Evolutionary conservation across 2,329 filamentous ascomycete genomes (phyloP), one percentile per base, ranked within the genome.

Genomic region (Tolypocladium pustulatum): DNA sequence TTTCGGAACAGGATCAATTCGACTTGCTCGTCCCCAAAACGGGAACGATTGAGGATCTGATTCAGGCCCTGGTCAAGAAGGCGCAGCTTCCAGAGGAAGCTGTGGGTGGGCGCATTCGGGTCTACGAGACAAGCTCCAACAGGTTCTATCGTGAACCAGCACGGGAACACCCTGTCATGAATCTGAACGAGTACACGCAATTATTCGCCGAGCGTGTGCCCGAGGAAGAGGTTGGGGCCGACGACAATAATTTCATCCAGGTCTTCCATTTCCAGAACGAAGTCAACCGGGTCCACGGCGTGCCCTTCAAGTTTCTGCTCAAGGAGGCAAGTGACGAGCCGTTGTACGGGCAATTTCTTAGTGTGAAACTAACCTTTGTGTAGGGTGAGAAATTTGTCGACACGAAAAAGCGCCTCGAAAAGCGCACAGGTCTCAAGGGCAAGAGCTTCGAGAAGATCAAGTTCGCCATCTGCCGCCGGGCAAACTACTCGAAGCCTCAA

Each of bases 401-500:
- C 38, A 97, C 92, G 51, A 97, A 93, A 77, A 91, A 96, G 75
- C 86, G 94, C n/a, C 78, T 99, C 4, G 92, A 94, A 65, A 93
- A 92, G 73, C 83, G 93, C 60, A 96, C 90, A 0, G 92, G 92
- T 32, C 87, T 99, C 75, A 97, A 97, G 75, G 95, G 94, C 72
- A 99, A 99, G 79, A 91, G 91, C 64, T 92, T 99, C 65, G 93
- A 99, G 73, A 97, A 97, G 80, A 94, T 99, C 73, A 97, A 95
- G 74, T 97, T 99, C 77, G 89, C 91, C 8, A 75, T 96, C 37
- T 82, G 97, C 56, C 79, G 86, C 71, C 80, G 89, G 70, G 81
- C 84, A 56, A 78, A 79, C 49, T 95, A 90, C 73, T 85, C 88
- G 43, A 91, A 88, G 68, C 88, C 91, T 32, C 82, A 85, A 60